Base-by-base conservation (phyloP, 2,329 filamentous ascomycete genomes). In the Byssoonygena ceratinophila region DNA sequence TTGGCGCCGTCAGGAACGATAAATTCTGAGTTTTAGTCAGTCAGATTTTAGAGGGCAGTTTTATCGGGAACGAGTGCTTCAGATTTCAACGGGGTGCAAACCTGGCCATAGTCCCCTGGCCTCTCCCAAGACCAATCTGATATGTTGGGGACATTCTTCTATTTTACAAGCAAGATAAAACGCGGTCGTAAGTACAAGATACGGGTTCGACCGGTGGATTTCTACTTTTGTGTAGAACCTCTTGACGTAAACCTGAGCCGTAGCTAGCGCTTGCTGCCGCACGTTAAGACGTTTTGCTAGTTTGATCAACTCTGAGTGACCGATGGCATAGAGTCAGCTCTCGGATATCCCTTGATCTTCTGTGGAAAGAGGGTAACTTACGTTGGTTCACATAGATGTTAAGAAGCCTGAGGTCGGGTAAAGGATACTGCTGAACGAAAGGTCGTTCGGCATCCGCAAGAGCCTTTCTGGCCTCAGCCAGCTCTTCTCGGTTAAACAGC, bases 161-260 rank as follows among this genome's bases (percentile, higher is more conserved):
- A 94, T 95, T 71, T 98, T 98, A 73, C 89, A 95, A 18, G 92
- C 90, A 32, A 98, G 76, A 67, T 98, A 98, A 55, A 97, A 78
- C 4, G 91, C 87, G 1, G 92, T 97, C n/a, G 89, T 84, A 58
- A 95, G 79, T 54, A 97, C 82, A 32, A 97, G 81, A 65, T 94
- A 95, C 3, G 91, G 89, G 62, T 97, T 98, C 45, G 90, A 95
- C 57, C 84, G 82, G 53, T 91, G 84, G 58, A 97, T 89, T 64
- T 95, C 89, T 61, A 95, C 85, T 61, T 85, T 87, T 43, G 82
- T 82, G 69, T 95, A 97, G 75, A 95, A 97, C 55, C 92, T 82
- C 63, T 94, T 91, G 61, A 97, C 79, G 71, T 97, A 98, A 59
- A 96, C 78, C 65, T 97, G 90, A 16, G 92, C 91, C 0, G 92